Evolutionary conservation across 1,139 yeast genomes (phyloP).

Genomic region (Pichia sp.): DNA sequence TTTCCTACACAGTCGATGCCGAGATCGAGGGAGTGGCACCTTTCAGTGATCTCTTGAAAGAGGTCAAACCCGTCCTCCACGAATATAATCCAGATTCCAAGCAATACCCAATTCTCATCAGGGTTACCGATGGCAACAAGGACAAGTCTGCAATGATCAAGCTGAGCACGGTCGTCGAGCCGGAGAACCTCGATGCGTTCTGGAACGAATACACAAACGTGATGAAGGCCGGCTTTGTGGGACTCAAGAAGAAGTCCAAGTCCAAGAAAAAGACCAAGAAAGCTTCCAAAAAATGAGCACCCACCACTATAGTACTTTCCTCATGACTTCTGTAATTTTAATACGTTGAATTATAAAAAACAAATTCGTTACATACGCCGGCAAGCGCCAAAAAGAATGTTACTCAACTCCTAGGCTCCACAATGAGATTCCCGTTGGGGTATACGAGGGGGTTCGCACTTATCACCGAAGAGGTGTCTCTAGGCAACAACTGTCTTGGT

Average conservation of each 20-base stretch:
- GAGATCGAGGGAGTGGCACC: slow-evolving; percentile 19
- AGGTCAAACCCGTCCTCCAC: slow-evolving; percentile 15
- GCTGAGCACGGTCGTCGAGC: slow-evolving; percentile 29
- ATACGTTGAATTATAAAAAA: slow-evolving; percentile 27
- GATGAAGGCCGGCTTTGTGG: slow-evolving; percentile 26
- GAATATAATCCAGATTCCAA: slow-evolving; percentile 11
- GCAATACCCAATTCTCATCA: slow-evolving; percentile 47
- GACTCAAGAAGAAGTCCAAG: slow-evolving; percentile 28
- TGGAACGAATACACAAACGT: slow-evolving; percentile 28
- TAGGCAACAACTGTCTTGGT: slow-evolving; percentile 42
- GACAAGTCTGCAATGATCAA: slow-evolving; percentile 28
- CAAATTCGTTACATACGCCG: slow-evolving; percentile 22
- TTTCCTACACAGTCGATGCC: slow-evolving; percentile 28
- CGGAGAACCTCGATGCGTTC: slow-evolving; percentile 27
- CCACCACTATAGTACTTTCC: not conserved
- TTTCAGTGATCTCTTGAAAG: slow-evolving; percentile 18
- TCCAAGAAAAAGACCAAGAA: slow-evolving; percentile 28
- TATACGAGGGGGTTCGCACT: slow-evolving; percentile 43
- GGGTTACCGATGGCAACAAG: slow-evolving; percentile 57
- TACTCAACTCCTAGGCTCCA: slow-evolving; percentile 18
- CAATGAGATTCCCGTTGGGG: slow-evolving; percentile 57
- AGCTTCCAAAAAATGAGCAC: slow-evolving; percentile 9
- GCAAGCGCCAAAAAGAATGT: not conserved
- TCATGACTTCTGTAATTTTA: slow-evolving; percentile 40
- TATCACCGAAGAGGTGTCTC: slow-evolving; percentile 31